A percentile compares a stretch with the other conserved stretches of the same genome.
phyloP scores from a whole-genome alignment of 768 basidiomycete genomes.

The Rhizopogon salebrosus region DNA sequence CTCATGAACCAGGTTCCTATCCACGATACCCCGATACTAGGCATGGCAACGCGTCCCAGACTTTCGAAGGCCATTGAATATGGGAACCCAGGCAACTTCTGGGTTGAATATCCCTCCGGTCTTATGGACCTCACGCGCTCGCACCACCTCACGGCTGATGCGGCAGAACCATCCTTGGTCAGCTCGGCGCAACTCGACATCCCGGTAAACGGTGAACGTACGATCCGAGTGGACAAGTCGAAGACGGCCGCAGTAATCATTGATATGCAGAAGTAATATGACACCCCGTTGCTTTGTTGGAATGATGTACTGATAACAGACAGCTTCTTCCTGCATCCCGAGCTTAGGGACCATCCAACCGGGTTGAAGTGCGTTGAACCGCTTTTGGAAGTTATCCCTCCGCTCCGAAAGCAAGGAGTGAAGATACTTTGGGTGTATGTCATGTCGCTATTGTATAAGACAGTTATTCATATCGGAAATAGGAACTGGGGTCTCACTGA shows the following conservation, averaged over 20 bases:
- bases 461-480: not conserved
- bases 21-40: conserved; percentile 37
- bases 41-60: conserved; percentile 42
- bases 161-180: conserved; percentile 27
- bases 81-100: conserved; percentile 51
- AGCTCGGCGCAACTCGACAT: conserved; percentile 45
- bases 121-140: conserved; percentile 57
- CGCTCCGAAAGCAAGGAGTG: conserved; percentile 42
- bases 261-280: conserved; percentile 68
- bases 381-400: conserved; percentile 42
- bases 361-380: conserved; percentile 57
- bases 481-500: conserved; percentile 74
- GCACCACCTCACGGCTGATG: conserved; percentile 28
- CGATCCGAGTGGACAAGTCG: conserved; percentile 44
- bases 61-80: conserved; percentile 45
- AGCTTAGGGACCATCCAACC: conserved; percentile 47
- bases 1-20: conserved; percentile 14
- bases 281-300: not conserved
- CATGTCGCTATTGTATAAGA: not conserved
- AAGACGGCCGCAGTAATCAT: conserved; percentile 56
- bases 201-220: conserved; percentile 45
- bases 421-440: conserved; percentile 65
- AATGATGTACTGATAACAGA: conserved; percentile 4
- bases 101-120: conserved; percentile 66
- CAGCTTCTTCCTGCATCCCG: conserved; percentile 64